phyloP scores from a whole-genome alignment of 2,329 filamentous ascomycete species.

The Penicillium janthinellum region DNA sequence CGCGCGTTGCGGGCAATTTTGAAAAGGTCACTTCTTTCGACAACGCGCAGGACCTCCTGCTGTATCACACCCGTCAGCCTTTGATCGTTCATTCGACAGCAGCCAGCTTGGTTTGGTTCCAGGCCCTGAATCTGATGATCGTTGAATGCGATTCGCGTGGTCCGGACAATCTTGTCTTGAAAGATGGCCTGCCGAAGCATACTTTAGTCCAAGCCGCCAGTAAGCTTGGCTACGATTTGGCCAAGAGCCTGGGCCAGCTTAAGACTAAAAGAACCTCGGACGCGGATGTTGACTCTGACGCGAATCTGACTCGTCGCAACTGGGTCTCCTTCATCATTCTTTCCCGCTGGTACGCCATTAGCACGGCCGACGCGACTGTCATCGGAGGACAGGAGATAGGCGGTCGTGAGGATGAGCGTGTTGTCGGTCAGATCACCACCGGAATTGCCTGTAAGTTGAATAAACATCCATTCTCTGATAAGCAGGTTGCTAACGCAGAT shows the following conservation, averaged over 20 bases:
- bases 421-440: slow-evolving; percentile 38
- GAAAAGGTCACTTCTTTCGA: slow-evolving; percentile 42
- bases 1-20: slow-evolving; percentile 37
- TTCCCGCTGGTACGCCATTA: slow-evolving; percentile 46
- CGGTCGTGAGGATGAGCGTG: slow-evolving; percentile 41
- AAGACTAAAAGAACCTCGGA: slow-evolving; percentile 38
- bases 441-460: slow-evolving; percentile 43
- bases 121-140: slow-evolving; percentile 45
- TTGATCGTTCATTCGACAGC: slow-evolving; percentile 37
- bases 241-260: slow-evolving; percentile 42
- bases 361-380: slow-evolving; percentile 43
- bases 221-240: slow-evolving; percentile 43
- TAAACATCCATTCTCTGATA: background rate
- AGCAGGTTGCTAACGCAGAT: slow-evolving; percentile 3
- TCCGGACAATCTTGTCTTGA: slow-evolving; percentile 45
- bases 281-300: slow-evolving; percentile 44
- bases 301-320: slow-evolving; percentile 42
- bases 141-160: slow-evolving; percentile 47
- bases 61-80: slow-evolving; percentile 42
- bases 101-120: slow-evolving; percentile 46
- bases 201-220: slow-evolving; percentile 43
- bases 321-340: slow-evolving; percentile 45
- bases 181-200: slow-evolving; percentile 45
- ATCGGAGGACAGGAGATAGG: slow-evolving; percentile 42
- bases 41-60: slow-evolving; percentile 44